phyloP scores from a whole-genome alignment of 2,329 filamentous ascomycete species.

The Beauveria medogensis region DNA sequence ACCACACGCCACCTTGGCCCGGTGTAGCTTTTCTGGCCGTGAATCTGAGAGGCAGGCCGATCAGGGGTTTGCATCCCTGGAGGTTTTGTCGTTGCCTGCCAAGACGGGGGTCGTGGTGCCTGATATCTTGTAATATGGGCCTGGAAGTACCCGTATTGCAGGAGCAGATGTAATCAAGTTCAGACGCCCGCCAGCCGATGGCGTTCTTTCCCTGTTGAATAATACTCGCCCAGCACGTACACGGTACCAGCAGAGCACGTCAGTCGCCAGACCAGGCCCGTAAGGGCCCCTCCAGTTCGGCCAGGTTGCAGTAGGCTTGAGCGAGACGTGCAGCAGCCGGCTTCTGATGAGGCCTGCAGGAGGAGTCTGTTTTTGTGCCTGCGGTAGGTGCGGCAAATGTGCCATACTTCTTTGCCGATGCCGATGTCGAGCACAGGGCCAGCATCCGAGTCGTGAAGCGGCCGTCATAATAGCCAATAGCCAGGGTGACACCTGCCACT shows the following conservation, averaged over 20 bases:
- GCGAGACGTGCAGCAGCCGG: not conserved
- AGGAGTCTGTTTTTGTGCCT: not conserved
- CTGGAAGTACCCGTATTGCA: not conserved
- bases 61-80: slow-evolving; percentile 8
- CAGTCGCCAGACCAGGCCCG: not conserved
- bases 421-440: not conserved
- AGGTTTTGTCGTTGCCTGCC: not conserved
- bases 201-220: not conserved
- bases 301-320: not conserved
- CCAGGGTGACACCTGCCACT: not conserved
- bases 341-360: not conserved
- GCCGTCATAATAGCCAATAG: not conserved
- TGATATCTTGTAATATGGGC: not conserved
- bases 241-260: not conserved
- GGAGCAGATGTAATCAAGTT: not conserved
- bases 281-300: slow-evolving; percentile 6
- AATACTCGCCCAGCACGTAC: not conserved
- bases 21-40: not conserved
- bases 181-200: not conserved
- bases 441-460: not conserved
- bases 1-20: not conserved
- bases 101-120: not conserved
- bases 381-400: not conserved
- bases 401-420: not conserved
- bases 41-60: not conserved